phyloP scores from a whole-genome alignment of 1,284 basidiomycete species.

The Porogramme epimiltina region DNA sequence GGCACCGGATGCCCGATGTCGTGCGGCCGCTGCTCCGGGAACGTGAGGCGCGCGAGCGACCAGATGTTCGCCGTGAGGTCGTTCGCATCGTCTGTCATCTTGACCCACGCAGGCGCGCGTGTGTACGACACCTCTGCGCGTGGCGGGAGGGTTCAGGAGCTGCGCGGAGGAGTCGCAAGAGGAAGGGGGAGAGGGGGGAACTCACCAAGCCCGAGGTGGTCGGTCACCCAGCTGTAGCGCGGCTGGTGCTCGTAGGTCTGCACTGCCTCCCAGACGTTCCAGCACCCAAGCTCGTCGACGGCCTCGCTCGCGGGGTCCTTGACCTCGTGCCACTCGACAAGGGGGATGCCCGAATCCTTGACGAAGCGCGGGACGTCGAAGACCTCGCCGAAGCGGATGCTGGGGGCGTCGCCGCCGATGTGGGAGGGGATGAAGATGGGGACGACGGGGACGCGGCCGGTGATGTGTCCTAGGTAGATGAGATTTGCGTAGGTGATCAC shows the following conservation, averaged over 20 bases:
- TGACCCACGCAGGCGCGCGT: conserved; percentile 43
- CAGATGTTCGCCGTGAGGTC: conserved; percentile 48
- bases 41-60: conserved; percentile 48
- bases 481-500: conserved; percentile 76
- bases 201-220: conserved; percentile 52
- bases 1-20: conserved; percentile 37
- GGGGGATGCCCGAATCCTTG: conserved; percentile 33
- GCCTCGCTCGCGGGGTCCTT: conserved; percentile 35
- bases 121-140: conserved; percentile 52
- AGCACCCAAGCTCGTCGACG: conserved; percentile 68
- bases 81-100: conserved; percentile 38
- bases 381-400: conserved; percentile 42
- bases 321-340: conserved; percentile 46
- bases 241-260: conserved; percentile 46
- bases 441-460: conserved; percentile 65
- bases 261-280: conserved; percentile 62
- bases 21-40: conserved; percentile 40
- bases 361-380: conserved; percentile 44
- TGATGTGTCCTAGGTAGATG: conserved; percentile 65
- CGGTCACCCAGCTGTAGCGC: conserved; percentile 45
- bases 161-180: background rate
- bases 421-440: conserved; percentile 69
- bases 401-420: conserved; percentile 46
- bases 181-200: background rate
- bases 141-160: background rate